Conservation (phyloP, 345 rosid species). For the Erodium maritimum region DNA sequence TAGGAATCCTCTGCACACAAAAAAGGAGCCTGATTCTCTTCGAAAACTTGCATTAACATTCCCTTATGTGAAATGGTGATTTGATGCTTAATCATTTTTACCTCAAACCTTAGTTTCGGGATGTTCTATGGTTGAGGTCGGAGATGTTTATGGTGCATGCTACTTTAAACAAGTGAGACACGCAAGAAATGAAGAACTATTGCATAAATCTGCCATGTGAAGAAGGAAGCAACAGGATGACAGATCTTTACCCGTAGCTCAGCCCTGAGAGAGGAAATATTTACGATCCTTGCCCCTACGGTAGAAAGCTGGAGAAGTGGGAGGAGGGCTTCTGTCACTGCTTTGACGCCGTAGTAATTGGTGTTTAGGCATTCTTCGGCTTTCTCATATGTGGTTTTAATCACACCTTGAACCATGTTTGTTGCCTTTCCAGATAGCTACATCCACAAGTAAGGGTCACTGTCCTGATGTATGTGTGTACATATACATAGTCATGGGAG, state of each 20-base stretch:
- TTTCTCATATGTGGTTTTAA: conserved; percentile 24
- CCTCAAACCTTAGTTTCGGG: too few relatives aligned
- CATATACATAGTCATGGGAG: too few relatives aligned
- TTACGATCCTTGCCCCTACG: conserved; percentile 40
- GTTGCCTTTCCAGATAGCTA: conserved; percentile 32
- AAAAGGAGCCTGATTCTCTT: not conserved
- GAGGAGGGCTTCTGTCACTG: conserved; percentile 30
- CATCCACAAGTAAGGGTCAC: not conserved
- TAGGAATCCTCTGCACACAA: conserved; percentile 29
- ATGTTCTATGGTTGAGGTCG: too few relatives aligned
- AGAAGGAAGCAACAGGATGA: too few relatives aligned
- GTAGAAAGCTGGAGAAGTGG: conserved; percentile 33
- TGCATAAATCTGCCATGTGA: too few relatives aligned
- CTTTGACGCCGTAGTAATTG: conserved; percentile 31
- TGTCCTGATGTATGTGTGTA: too few relatives aligned
- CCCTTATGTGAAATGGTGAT: too few relatives aligned
- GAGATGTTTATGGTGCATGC: too few relatives aligned
- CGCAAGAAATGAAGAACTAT: too few relatives aligned
- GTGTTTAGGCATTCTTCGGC: conserved; percentile 41
- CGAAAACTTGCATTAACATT: too few relatives aligned
- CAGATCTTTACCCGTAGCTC: conserved; percentile 24
- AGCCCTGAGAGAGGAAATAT: conserved; percentile 36
- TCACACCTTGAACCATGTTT: conserved; percentile 18
- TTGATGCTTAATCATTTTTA: too few relatives aligned
- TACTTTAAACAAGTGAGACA: too few relatives aligned